Percentiles rank a stretch among this genome's conserved stretches.
phyloP scores from a whole-genome alignment of 2,329 filamentous ascomycete genomes.

The Apiospora pterosperma region DNA sequence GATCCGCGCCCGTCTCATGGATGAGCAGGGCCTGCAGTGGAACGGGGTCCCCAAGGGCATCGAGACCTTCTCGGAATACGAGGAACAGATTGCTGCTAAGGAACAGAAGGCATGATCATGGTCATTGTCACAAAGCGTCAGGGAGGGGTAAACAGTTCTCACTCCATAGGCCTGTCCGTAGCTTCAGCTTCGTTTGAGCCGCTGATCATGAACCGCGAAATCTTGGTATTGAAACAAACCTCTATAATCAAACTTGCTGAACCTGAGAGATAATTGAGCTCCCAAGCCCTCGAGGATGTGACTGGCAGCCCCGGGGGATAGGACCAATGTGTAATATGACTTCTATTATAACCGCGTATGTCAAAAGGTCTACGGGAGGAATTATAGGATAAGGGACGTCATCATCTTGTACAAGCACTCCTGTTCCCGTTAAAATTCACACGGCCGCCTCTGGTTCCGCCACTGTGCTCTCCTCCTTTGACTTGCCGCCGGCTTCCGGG shows the following conservation, averaged over 20 bases:
- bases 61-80: constrained; percentile 24
- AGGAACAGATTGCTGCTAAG: constrained; percentile 20
- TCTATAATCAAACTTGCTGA: background rate
- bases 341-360: background rate
- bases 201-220: background rate
- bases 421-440: too few relatives aligned
- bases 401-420: too few relatives aligned
- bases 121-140: background rate
- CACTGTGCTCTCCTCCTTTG: too few relatives aligned
- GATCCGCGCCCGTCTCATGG: constrained; percentile 27
- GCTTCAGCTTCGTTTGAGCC: background rate
- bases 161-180: background rate
- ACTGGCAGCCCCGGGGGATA: background rate
- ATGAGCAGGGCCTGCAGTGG: constrained; percentile 31
- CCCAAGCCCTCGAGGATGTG: background rate
- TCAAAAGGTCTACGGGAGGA: too few relatives aligned
- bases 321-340: background rate
- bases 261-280: background rate
- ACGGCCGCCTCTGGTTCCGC: too few relatives aligned
- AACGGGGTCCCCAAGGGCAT: constrained; percentile 34
- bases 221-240: background rate
- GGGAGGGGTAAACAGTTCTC: background rate
- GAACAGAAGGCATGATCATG: background rate
- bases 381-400: too few relatives aligned
- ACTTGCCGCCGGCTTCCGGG: too few relatives aligned